Conservation (phyloP, 495 filamentous ascomycete genomes). For the Margaritispora aquatica region DNA sequence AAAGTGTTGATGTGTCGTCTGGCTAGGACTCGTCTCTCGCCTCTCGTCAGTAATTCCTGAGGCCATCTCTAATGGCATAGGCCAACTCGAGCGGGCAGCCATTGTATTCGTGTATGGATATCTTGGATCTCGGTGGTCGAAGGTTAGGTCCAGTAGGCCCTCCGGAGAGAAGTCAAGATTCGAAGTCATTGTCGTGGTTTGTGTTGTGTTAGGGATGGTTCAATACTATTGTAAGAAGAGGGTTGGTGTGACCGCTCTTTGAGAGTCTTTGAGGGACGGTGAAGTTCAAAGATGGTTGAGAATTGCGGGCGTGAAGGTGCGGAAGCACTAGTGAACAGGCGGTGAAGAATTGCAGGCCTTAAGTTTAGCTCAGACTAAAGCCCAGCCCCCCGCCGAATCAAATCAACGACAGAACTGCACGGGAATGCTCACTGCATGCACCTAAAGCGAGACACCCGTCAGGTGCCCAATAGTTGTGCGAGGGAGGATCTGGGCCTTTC, state of each 20-base stretch:
- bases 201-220: slow-evolving; percentile 15
- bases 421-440: slow-evolving; percentile 19
- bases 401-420: neutral
- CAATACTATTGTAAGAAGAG: slow-evolving; percentile 27
- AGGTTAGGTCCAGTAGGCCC: slow-evolving; percentile 47
- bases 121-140: slow-evolving; percentile 46
- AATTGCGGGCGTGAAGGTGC: slow-evolving; percentile 7
- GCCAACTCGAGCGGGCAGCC: slow-evolving; percentile 23
- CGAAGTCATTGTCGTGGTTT: slow-evolving; percentile 37
- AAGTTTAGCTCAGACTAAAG: slow-evolving; percentile 7
- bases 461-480: slow-evolving; percentile 15
- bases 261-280: slow-evolving; percentile 20
- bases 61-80: slow-evolving; percentile 24
- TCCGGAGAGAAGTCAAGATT: slow-evolving; percentile 47
- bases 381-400: slow-evolving; percentile 17
- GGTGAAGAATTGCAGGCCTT: slow-evolving; percentile 11
- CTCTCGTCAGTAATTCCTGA: slow-evolving; percentile 22
- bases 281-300: slow-evolving; percentile 11
- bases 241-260: slow-evolving; percentile 25
- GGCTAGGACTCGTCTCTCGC: slow-evolving; percentile 19
- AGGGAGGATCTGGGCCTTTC: neutral
- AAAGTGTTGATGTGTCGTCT: slow-evolving; percentile 18
- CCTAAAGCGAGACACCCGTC: slow-evolving; percentile 15
- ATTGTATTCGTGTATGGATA: slow-evolving; percentile 39
- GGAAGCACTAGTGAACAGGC: slow-evolving; percentile 12